Evolutionary conservation across 345 rosid genomes (phyloP).

Genomic region (Euphorbia peplus): DNA sequence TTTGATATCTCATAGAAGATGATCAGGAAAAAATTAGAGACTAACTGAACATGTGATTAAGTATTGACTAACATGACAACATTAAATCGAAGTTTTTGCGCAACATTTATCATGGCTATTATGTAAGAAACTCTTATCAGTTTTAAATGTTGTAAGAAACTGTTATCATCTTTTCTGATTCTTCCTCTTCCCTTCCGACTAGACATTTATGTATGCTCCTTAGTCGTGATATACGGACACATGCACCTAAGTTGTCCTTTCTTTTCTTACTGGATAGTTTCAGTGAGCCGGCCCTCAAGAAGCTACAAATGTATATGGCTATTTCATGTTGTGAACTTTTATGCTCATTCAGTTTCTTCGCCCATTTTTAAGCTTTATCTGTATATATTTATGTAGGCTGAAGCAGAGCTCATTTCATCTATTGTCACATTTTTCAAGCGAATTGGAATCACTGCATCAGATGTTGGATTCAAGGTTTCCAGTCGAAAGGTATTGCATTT

Average conservation of each 20-base stretch:
- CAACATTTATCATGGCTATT: no score
- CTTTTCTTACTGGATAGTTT: background rate
- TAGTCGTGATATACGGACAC: background rate
- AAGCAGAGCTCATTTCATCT: conserved; percentile 90
- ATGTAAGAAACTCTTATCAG: no score
- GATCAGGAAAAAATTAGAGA: no score
- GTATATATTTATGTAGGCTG: conserved; percentile 52
- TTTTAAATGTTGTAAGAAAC: no score
- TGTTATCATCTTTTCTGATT: background rate
- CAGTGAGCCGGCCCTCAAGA: background rate
- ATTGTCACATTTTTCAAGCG: conserved; percentile 74
- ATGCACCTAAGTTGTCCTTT: background rate
- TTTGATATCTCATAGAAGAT: no score
- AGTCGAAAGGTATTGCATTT: conserved; percentile 73
- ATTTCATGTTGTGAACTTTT: conserved; percentile 1
- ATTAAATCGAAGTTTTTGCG: no score
- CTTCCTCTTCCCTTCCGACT: background rate
- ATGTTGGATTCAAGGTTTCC: conserved; percentile 88
- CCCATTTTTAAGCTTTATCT: background rate
- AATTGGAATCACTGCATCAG: conserved; percentile 75
- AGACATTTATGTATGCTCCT: background rate
- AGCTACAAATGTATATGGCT: background rate
- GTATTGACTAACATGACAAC: no score
- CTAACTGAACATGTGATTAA: no score
- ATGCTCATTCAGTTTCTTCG: background rate